Base-by-base conservation (phyloP, 805 yeast genomes). In the Kodamaea leandrae region DNA sequence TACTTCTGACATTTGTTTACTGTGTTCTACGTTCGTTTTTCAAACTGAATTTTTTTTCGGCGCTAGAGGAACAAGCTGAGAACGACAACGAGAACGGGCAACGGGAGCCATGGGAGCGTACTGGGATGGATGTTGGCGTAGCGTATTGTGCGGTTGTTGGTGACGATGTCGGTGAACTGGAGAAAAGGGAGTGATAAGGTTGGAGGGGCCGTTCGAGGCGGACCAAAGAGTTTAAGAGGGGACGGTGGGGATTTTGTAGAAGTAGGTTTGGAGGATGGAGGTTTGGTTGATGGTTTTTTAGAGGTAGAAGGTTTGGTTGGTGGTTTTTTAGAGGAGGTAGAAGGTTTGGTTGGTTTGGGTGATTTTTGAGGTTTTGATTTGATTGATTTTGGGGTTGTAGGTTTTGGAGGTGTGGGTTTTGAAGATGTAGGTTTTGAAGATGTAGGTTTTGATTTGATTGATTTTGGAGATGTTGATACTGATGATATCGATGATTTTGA, bases 1-100 rank as follows among this genome's bases (percentile, higher is more conserved):
- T 27, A 36, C 39, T 26, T 36, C 39, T 13, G 39, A 36, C 39
- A 36, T 36, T 34, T 15, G 16, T 30, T 30, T 16, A 18, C 16
- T 34, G 26, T 21, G 13, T 16, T 14, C 37, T 34, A 34, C 37
- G 37, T n/a, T n/a, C n/a, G n/a, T 21, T 34, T 34, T 21, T 34
- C 24, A 17, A 24, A 21, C 14, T 14, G 24, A 34, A 34, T 21
- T 34, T 34, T 34, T 34, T 34, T 34, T 34, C 37, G 27, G 18
- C 16, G 28, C 37, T 21, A 34, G 7, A 34, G 20, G 15, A 15
- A 5, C 15, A 28, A 14, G 32, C 12, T 28, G 29, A 24, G 18
- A 14, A 34, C 17, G 16, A 21, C 16, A n/a, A 34, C 20, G 19
- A 23, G 29, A 20, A 34, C 4, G 10, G 29, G 26, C 21, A 34